phyloP scores from a whole-genome alignment of 2,329 filamentous ascomycete genomes.

The Fusarium multiceps region DNA sequence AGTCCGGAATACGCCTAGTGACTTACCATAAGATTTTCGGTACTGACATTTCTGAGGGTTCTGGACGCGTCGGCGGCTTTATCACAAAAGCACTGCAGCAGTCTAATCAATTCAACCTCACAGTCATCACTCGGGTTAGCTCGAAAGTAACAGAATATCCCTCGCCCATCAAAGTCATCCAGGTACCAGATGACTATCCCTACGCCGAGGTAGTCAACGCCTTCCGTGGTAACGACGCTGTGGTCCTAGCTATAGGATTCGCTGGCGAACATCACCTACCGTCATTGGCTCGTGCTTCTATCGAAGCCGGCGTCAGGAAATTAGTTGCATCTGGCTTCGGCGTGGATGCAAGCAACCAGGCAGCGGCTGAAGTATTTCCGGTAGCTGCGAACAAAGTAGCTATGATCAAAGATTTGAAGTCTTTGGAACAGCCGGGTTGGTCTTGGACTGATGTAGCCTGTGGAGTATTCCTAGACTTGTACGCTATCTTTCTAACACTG shows the following conservation, averaged over 20 bases:
- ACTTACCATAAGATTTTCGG: accelerated
- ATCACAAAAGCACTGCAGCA: not conserved
- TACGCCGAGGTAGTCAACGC: accelerated
- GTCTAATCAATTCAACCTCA: not conserved
- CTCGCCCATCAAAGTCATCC: not conserved
- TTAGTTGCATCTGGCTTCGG: not conserved
- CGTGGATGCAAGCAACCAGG: not conserved
- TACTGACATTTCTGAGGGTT: not conserved
- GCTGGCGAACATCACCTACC: not conserved
- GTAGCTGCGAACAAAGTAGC: not conserved
- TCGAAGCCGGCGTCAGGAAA: not conserved
- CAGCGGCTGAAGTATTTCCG: not conserved
- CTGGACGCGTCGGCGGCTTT: not conserved
- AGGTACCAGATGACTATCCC: not conserved
- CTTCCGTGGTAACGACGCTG: not conserved
- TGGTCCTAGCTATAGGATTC: not conserved
- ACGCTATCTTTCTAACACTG: too few relatives aligned
- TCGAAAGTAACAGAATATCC: not conserved
- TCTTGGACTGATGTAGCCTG: not conserved
- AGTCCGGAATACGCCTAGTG: accelerated
- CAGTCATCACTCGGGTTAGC: not conserved
- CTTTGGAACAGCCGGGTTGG: not conserved
- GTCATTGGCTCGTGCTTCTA: not conserved
- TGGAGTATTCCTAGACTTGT: not conserved
- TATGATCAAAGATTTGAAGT: not conserved